Evolutionary conservation across 164 flowering plant genomes (phyloP).

Genomic region (Umbilicus rupestris): DNA sequence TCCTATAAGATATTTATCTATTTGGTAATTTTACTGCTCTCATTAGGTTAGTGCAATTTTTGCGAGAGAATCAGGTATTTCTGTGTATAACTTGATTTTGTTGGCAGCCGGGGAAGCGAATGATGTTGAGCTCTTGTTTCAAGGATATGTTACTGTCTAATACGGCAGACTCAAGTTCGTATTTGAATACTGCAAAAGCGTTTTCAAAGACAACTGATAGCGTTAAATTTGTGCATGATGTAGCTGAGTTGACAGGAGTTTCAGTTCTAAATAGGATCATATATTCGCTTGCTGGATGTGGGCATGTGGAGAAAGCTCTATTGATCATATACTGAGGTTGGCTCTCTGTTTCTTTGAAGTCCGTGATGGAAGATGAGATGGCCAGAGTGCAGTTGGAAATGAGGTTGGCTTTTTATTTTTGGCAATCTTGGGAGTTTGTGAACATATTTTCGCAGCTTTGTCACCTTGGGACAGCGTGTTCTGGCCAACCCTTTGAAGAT

Average conservation of each 20-base stretch:
- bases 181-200: slow-evolving; percentile 47
- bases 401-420: no score
- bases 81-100: slow-evolving; percentile 37
- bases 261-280: slow-evolving; percentile 52
- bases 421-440: no score
- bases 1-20: no score
- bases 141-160: slow-evolving; percentile 37
- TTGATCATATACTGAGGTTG: no score
- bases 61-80: slow-evolving; percentile 30
- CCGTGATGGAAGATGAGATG: no score
- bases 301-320: slow-evolving; percentile 58
- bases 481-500: no score
- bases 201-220: slow-evolving; percentile 31
- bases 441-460: no score
- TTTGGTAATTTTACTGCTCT: slow-evolving; percentile 34
- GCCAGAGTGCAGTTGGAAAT: no score
- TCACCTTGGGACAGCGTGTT: no score
- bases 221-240: slow-evolving; percentile 37
- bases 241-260: slow-evolving; percentile 32
- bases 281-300: slow-evolving; percentile 45
- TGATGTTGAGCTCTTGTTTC: slow-evolving; percentile 36
- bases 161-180: slow-evolving; percentile 30
- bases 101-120: slow-evolving; percentile 31
- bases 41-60: slow-evolving; percentile 24
- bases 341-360: no score